Conservation (phyloP, 2,329 filamentous ascomycete species). For the Diaporthe batatas region DNA sequence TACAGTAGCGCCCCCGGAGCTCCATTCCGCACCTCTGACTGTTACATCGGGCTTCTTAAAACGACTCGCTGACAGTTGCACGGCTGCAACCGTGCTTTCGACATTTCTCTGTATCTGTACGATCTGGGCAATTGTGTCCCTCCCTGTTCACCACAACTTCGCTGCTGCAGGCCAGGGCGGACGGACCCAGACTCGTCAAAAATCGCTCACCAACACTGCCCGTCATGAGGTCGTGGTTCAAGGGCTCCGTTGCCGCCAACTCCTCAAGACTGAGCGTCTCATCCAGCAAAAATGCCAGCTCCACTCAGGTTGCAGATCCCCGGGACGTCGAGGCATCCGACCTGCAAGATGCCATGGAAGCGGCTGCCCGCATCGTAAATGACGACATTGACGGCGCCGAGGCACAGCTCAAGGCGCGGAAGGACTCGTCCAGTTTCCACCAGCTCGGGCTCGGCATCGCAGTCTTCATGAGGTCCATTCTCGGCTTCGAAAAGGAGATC, state of each 20-base stretch:
- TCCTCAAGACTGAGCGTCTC: slow-evolving; percentile 33
- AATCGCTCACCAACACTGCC: background rate
- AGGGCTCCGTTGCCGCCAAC: slow-evolving; percentile 22
- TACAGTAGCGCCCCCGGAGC: slow-evolving; percentile 1
- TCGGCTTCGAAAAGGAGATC: slow-evolving; percentile 92
- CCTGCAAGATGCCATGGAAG: slow-evolving; percentile 72
- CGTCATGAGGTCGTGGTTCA: slow-evolving; percentile 42
- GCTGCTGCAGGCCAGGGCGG: background rate
- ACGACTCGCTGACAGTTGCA: slow-evolving; percentile 17
- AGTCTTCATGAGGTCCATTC: slow-evolving; percentile 85
- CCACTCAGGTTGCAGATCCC: slow-evolving; percentile 39
- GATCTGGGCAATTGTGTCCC: background rate
- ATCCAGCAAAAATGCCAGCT: slow-evolving; percentile 36
- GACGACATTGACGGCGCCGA: slow-evolving; percentile 92
- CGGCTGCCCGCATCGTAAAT: slow-evolving; percentile 82
- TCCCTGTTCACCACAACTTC: background rate
- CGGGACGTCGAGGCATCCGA: slow-evolving; percentile 62
- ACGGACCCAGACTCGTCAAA: background rate
- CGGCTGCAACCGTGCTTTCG: slow-evolving; percentile 1
- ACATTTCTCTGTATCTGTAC: background rate
- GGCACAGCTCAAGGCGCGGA: slow-evolving; percentile 76
- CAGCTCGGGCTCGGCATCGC: slow-evolving; percentile 84
- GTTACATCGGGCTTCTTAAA: slow-evolving; percentile 20
- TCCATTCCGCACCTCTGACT: background rate
- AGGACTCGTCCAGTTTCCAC: slow-evolving; percentile 88